These are phyloP conservation scores for Fusarium decemcellulare DNA, from an alignment of 2,329 filamentous ascomycete genomes.

Conservation along the genomic window DNA sequence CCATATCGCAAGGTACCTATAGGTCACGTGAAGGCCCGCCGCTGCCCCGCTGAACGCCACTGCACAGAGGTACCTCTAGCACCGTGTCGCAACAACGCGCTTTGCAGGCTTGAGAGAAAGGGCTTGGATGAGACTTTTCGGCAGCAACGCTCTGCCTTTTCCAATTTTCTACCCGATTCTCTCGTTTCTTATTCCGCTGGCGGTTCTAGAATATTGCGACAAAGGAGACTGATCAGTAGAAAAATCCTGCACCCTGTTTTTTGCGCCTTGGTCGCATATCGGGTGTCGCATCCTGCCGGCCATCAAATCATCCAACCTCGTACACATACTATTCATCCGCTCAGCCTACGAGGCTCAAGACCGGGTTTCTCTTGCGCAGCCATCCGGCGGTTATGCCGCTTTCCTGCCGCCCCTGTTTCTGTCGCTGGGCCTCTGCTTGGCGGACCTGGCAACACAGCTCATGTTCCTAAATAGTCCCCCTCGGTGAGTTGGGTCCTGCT, in stretches of 20 bases:
- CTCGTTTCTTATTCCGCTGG: neutral
- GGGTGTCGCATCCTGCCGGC: neutral
- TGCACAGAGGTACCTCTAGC: slow-evolving; percentile 10
- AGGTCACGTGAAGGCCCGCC: slow-evolving; percentile 6
- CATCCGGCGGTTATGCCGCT: slow-evolving; percentile 38
- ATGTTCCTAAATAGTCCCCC: slow-evolving; percentile 24
- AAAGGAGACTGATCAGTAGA: neutral
- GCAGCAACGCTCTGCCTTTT: neutral
- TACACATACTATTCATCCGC: neutral
- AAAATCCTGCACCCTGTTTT: neutral
- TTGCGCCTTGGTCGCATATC: slow-evolving; percentile 2
- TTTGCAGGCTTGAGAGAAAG: neutral
- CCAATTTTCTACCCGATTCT: neutral
- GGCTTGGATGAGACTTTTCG: slow-evolving; percentile 1
- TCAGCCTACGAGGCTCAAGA: neutral
- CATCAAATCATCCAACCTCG: neutral
- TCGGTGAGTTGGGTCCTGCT: neutral
- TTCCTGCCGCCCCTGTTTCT: slow-evolving; percentile 5
- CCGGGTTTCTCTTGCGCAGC: slow-evolving; percentile 12
- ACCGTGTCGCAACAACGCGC: slow-evolving; percentile 15
- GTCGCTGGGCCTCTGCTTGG: slow-evolving; percentile 34
- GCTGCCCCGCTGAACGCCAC: slow-evolving; percentile 4
- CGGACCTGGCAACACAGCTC: slow-evolving; percentile 19
- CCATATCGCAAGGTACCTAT: neutral
- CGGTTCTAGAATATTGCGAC: neutral